These are phyloP conservation scores for Penicillium sp. DNA, from an alignment of 2,329 filamentous ascomycete species.

Conservation along the genomic window DNA sequence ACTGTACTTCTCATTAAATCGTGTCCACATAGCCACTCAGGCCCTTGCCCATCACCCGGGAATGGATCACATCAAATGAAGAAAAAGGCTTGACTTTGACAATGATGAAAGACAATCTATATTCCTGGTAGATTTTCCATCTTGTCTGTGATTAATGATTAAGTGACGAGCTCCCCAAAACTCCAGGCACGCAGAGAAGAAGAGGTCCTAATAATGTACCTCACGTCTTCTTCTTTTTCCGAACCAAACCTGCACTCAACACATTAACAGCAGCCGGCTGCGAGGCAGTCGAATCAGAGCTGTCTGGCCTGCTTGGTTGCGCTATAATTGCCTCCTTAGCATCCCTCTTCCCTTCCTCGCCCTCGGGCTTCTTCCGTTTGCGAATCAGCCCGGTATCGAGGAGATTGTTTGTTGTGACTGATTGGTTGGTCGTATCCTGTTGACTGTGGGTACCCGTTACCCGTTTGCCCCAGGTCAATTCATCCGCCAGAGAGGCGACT, in stretches of 20 bases:
- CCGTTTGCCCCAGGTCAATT: constrained; percentile 38
- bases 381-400: constrained; percentile 36
- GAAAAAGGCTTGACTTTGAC: background rate
- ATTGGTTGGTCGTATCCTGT: constrained; percentile 14
- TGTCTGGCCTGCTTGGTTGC: constrained; percentile 1
- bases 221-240: constrained; percentile 46
- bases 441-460: constrained; percentile 34
- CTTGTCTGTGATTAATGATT: background rate
- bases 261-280: constrained; percentile 36
- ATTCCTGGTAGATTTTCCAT: background rate
- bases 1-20: background rate
- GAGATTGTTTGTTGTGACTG: constrained; percentile 23
- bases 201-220: background rate
- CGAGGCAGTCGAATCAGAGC: constrained; percentile 6
- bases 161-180: background rate
- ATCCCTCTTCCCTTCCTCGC: constrained; percentile 13
- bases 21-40: background rate
- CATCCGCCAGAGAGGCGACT: constrained; percentile 41
- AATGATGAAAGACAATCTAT: background rate
- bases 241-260: constrained; percentile 39
- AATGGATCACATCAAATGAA: background rate
- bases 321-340: constrained; percentile 6
- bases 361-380: constrained; percentile 40
- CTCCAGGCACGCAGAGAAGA: background rate
- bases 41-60: background rate